These are phyloP conservation scores for Pachysolen tannophilus DNA, from an alignment of 805 yeast species.

Conservation along the genomic window DNA sequence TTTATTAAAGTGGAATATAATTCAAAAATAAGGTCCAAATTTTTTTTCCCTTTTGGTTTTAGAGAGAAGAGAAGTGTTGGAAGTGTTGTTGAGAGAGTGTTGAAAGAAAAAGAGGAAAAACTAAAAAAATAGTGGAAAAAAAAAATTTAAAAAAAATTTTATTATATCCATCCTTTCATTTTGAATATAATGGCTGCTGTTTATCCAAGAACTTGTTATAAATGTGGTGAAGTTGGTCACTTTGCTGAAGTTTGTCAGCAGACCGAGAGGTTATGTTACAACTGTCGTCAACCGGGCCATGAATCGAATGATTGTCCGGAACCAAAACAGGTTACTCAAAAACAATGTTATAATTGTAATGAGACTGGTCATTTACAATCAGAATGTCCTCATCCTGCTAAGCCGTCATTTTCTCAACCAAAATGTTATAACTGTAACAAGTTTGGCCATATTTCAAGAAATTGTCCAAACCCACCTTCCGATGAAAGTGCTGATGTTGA, in stretches of 20 bases:
- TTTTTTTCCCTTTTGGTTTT: too few species aligned
- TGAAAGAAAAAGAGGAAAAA: too few species aligned
- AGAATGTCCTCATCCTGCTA: slow-evolving; percentile 67
- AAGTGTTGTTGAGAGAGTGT: too few species aligned
- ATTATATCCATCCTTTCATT: too few species aligned
- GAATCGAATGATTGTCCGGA: slow-evolving; percentile 83
- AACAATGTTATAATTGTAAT: slow-evolving; percentile 92
- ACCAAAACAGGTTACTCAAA: slow-evolving; percentile 77
- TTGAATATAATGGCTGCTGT: slow-evolving; percentile 19
- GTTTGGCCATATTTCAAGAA: slow-evolving; percentile 77
- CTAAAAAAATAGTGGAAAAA: too few species aligned
- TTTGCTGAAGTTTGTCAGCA: slow-evolving; percentile 83
- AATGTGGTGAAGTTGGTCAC: slow-evolving; percentile 90
- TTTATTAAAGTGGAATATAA: too few species aligned
- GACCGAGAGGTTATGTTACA: slow-evolving; percentile 82
- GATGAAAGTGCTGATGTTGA: too few species aligned
- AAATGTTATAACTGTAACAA: slow-evolving; percentile 78
- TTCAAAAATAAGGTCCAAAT: too few species aligned
- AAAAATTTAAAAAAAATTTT: too few species aligned
- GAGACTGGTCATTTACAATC: slow-evolving; percentile 83
- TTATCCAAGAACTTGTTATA: slow-evolving; percentile 68
- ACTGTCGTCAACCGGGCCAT: slow-evolving; percentile 86
- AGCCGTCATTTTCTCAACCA: slow-evolving; percentile 26
- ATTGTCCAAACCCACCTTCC: slow-evolving; percentile 46
- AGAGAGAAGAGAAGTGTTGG: too few species aligned